Evolutionary conservation across 2,329 filamentous ascomycete species (phyloP).

Genomic region (Alternaria triticina): DNA sequence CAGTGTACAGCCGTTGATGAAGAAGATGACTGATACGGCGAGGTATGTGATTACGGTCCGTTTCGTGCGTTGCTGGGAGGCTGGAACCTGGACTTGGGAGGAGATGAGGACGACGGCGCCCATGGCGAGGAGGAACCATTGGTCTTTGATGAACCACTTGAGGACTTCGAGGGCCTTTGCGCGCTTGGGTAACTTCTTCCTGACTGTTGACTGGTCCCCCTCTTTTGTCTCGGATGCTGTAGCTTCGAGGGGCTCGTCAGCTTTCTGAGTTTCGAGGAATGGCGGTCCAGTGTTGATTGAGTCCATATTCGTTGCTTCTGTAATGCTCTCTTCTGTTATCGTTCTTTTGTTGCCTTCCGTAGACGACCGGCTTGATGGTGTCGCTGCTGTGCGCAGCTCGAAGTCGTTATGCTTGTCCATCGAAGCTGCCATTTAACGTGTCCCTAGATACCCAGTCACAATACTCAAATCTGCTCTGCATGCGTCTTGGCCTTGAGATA

Average conservation of each 20-base stretch:
- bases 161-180: conserved; percentile 17
- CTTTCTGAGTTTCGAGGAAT: neutral
- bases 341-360: neutral
- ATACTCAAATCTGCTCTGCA: neutral
- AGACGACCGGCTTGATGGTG: neutral
- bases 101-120: conserved; percentile 60
- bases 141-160: conserved; percentile 56
- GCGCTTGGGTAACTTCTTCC: neutral
- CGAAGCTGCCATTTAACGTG: neutral
- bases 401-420: neutral
- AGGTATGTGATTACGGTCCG: conserved; percentile 67
- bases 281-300: neutral
- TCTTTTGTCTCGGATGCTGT: neutral
- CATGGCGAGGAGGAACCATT: conserved; percentile 71
- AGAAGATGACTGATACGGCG: conserved; percentile 71
- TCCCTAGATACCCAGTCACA: neutral
- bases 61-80: conserved; percentile 60
- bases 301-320: neutral
- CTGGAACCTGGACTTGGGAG: conserved; percentile 62
- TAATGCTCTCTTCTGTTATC: neutral
- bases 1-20: conserved; percentile 74
- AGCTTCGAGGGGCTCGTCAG: neutral
- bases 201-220: neutral
- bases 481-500: neutral
- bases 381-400: neutral